phyloP scores from a whole-genome alignment of 1,284 basidiomycete genomes.

The Blastosporella zonata region DNA sequence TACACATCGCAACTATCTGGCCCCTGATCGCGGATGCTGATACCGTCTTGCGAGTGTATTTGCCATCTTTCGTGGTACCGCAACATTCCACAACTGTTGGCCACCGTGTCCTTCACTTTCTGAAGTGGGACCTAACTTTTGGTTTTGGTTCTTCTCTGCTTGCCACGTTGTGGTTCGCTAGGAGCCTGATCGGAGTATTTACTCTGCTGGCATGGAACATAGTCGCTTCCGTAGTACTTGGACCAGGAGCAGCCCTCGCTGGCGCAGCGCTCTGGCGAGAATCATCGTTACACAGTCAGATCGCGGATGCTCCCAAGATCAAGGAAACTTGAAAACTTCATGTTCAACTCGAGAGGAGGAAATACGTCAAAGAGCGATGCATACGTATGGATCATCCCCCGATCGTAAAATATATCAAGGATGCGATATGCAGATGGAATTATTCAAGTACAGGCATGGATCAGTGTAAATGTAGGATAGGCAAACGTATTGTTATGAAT shows the following conservation, averaged over 20 bases:
- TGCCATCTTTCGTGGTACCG: conserved; percentile 31
- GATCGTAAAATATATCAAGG: too few relatives aligned
- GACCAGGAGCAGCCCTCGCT: conserved; percentile 39
- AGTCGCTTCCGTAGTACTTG: conserved; percentile 29
- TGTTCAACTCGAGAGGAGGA: too few relatives aligned
- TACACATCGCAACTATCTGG: conserved; percentile 36
- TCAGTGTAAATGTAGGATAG: neutral
- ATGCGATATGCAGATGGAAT: neutral
- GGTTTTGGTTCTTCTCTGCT: conserved; percentile 33
- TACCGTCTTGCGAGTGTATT: conserved; percentile 26
- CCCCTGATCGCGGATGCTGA: conserved; percentile 24
- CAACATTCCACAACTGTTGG: conserved; percentile 20
- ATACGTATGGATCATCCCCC: too few relatives aligned
- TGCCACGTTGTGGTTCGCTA: conserved; percentile 42
- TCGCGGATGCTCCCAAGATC: neutral
- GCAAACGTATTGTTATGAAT: neutral
- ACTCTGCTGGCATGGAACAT: conserved; percentile 31
- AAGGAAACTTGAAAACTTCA: conserved; percentile 5
- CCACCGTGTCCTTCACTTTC: conserved; percentile 32
- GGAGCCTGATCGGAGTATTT: conserved; percentile 23
- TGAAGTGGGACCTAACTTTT: conserved; percentile 45
- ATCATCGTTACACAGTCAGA: conserved; percentile 12
- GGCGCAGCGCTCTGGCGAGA: conserved; percentile 42
- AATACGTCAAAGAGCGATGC: too few relatives aligned
- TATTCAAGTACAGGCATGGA: neutral